A percentile compares a stretch with the other conserved stretches of the same genome.
Evolutionary conservation across 2,329 filamentous ascomycete genomes (phyloP).

Genomic region (Penicillium sp.): DNA sequence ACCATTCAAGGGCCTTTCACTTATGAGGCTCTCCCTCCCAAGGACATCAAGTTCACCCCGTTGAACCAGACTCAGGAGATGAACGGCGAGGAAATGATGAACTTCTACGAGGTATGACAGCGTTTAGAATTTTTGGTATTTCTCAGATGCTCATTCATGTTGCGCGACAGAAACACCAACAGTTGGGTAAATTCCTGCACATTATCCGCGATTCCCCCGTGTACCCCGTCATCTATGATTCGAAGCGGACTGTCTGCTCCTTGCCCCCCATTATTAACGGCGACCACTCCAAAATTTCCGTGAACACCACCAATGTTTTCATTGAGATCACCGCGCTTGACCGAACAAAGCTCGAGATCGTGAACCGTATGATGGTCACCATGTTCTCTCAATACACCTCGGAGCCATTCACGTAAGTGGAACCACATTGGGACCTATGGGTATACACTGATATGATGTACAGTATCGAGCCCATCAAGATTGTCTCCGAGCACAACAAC

Average conservation of each 20-base stretch:
- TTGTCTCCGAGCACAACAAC: constrained; percentile 87
- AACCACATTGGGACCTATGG: neutral
- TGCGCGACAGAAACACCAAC: constrained; percentile 71
- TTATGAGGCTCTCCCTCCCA: constrained; percentile 89
- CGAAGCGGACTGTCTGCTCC: constrained; percentile 82
- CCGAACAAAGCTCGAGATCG: constrained; percentile 92
- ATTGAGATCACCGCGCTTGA: constrained; percentile 97
- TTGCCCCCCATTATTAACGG: constrained; percentile 97
- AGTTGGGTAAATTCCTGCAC: constrained; percentile 84
- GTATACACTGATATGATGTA: constrained; percentile 3
- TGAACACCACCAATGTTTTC: constrained; percentile 89
- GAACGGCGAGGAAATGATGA: constrained; percentile 85
- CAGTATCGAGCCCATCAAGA: constrained; percentile 82
- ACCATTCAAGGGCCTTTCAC: constrained; percentile 93
- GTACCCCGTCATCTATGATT: constrained; percentile 94
- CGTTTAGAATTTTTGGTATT: neutral
- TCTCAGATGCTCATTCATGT: constrained; percentile 11
- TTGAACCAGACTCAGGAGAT: constrained; percentile 90
- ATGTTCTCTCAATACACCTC: constrained; percentile 95
- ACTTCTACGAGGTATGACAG: constrained; percentile 70
- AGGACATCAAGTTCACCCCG: constrained; percentile 86
- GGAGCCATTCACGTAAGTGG: constrained; percentile 73
- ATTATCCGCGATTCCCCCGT: constrained; percentile 93
- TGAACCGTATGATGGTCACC: constrained; percentile 90
- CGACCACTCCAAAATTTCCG: constrained; percentile 91